Conservation (phyloP, 1,139 yeast genomes). For the Hemisphaericaspora xylanilytica region DNA sequence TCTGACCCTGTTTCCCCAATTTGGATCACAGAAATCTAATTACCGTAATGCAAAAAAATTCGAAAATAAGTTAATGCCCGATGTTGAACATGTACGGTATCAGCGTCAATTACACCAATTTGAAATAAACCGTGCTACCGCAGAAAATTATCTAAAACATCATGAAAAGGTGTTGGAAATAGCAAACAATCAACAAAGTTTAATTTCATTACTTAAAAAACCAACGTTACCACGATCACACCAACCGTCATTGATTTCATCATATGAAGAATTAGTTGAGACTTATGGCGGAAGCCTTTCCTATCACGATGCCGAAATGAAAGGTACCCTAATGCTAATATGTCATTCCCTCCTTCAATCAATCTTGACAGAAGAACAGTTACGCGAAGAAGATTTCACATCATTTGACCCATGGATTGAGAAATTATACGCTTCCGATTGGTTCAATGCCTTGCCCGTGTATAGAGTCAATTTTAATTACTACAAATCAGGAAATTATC, state of each 20-base stretch:
- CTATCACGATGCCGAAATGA: constrained; percentile 19
- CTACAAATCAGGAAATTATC: constrained; percentile 32
- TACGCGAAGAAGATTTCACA: constrained; percentile 6
- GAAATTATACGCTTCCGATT: constrained; percentile 13
- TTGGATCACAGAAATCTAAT: not conserved
- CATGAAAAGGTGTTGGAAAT: constrained; percentile 19
- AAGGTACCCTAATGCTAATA: constrained; percentile 21
- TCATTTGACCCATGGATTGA: constrained; percentile 13
- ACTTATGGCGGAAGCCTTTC: constrained; percentile 8
- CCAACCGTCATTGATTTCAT: constrained; percentile 1
- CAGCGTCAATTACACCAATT: constrained; percentile 10
- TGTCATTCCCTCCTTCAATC: constrained; percentile 19
- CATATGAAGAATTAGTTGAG: constrained; percentile 9
- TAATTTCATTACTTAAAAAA: constrained; percentile 16
- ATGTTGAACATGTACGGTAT: constrained; percentile 4
- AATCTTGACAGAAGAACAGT: constrained; percentile 12
- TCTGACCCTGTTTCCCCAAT: not conserved
- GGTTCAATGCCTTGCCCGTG: constrained; percentile 20
- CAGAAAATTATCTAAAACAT: constrained; percentile 19
- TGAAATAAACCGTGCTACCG: constrained; percentile 10
- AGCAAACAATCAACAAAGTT: constrained; percentile 16
- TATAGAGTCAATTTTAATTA: constrained; percentile 15
- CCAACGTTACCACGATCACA: not conserved
- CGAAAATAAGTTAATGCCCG: not conserved
- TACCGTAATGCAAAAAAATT: not conserved